Evolutionary conservation across 1,139 yeast genomes (phyloP), one percentile per base, ranked within the genome.

Genomic region (Pichia sp.): DNA sequence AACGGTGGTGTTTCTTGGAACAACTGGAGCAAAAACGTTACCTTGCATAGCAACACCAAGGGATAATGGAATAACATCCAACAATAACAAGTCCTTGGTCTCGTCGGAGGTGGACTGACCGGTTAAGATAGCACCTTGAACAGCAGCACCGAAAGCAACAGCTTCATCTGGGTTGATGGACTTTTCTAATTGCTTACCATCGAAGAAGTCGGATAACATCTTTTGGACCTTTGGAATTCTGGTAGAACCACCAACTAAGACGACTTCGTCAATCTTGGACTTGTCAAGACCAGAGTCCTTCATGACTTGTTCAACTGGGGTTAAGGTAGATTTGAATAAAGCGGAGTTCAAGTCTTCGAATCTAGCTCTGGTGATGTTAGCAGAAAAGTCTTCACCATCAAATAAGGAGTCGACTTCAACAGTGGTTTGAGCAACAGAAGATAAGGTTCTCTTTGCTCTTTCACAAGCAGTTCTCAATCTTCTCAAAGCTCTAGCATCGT

Each of bases 31-130:
- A 74, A 90, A 88, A 70, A 92, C 92, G 80, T 90, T 90, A 81
- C 97, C 97, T 81, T 90, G 96, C 93, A 90, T 92, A 79, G 96
- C 97, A 75, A 90, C 96, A 88, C 97, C 97, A 73, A 90, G 82
- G 67, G 97, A 90, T 76, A 90, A 87, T 79, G 97, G 97, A 73
- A 90, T 92, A 74, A 90, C 97, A 83, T 90, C 97, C 79, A 90
- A 87, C 76, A 90, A 86, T 75, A 90, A 85, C 75, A 90, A 85
- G 81, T 90, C 97, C 82, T 90, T 88, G 78, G 97, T 86, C 81
- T 90, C 95, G 23, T 19, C 23, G 23, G 23, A 19, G 68, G 88
- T 95, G 64, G 95, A 87, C 67, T 96, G 89, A 80, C 96, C 96
- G 70, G 97, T 87, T 75, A 90, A 83, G 80, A 90, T 89, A 72